A percentile compares a stretch with the other conserved stretches of the same genome.
Conservation (phyloP, 805 yeast species). For the Metschnikowia colocasiae region DNA sequence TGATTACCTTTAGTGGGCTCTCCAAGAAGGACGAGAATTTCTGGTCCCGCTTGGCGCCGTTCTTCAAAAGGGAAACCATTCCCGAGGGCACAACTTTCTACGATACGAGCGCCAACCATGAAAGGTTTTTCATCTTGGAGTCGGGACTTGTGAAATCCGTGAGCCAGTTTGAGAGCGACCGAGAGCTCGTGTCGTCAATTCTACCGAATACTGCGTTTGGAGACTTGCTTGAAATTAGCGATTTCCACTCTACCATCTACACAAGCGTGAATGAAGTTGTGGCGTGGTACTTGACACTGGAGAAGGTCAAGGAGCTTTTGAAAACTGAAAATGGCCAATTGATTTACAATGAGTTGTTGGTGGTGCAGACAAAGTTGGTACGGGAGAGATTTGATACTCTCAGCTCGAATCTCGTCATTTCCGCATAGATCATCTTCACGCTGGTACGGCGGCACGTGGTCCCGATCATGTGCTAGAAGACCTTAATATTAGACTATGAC, state of each 20-base stretch:
- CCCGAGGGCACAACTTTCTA: conserved; percentile 45
- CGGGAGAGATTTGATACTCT: conserved; percentile 72
- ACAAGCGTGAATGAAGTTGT: conserved; percentile 58
- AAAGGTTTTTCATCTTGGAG: conserved; percentile 57
- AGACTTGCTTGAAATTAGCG: conserved; percentile 38
- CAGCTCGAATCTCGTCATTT: conserved; percentile 70
- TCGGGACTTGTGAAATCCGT: conserved; percentile 39
- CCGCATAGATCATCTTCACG: conserved; percentile 42
- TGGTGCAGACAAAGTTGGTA: conserved; percentile 57
- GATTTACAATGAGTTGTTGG: conserved; percentile 60
- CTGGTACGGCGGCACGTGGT: too few relatives aligned
- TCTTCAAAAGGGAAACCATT: conserved; percentile 46
- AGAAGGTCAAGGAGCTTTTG: conserved; percentile 44
- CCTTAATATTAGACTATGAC: too few relatives aligned
- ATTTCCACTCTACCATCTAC: conserved; percentile 44
- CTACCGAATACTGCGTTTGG: conserved; percentile 77
- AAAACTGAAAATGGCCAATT: conserved; percentile 43
- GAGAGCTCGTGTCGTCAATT: conserved; percentile 41
- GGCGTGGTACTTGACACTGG: conserved; percentile 62
- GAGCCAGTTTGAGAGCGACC: conserved; percentile 37
- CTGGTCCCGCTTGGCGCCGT: conserved; percentile 63
- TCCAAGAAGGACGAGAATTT: conserved; percentile 46
- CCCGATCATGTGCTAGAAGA: too few relatives aligned
- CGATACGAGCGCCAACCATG: conserved; percentile 42
- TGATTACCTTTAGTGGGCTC: conserved; percentile 62